Percentiles rank a stretch among this genome's conserved stretches.
These are phyloP conservation scores for Tuber umbilicatum DNA, from an alignment of 495 filamentous ascomycete species.

Conservation along the genomic window DNA sequence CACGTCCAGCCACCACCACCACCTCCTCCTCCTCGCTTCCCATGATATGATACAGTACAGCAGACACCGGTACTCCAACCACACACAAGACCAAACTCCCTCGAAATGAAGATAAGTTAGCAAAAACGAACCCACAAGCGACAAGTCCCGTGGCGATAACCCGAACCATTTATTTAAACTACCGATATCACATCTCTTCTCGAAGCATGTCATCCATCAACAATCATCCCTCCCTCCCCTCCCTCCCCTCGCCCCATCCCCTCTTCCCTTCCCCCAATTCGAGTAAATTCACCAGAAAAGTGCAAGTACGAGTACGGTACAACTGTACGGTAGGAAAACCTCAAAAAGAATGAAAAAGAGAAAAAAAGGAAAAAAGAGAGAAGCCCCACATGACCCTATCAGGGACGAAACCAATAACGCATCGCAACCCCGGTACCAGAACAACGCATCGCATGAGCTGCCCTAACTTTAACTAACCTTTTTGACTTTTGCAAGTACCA, in stretches of 20 bases:
- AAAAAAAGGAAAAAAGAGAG: neutral
- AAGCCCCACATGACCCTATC: constrained; percentile 1
- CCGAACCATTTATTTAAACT: neutral
- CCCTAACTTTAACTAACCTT: neutral
- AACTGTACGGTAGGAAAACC: neutral
- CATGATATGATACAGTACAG: neutral
- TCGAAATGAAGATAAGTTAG: neutral
- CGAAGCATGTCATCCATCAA: constrained; percentile 2
- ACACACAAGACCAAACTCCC: neutral
- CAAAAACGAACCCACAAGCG: neutral
- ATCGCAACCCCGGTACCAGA: constrained; percentile 5
- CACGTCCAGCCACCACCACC: neutral
- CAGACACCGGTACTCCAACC: neutral
- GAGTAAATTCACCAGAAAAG: neutral
- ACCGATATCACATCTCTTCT: constrained; percentile 7
- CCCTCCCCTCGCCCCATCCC: neutral
- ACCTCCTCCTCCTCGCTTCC: neutral
- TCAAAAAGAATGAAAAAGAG: neutral
- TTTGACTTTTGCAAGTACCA: neutral
- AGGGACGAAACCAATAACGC: neutral
- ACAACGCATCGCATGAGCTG: neutral
- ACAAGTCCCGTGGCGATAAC: neutral
- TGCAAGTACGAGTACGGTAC: no score
- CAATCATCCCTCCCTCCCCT: neutral
- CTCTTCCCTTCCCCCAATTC: neutral